Percentiles rank a stretch among this genome's conserved stretches.
phyloP scores from a whole-genome alignment of 2,329 filamentous ascomycete genomes.

The Didymella keratinophila region DNA sequence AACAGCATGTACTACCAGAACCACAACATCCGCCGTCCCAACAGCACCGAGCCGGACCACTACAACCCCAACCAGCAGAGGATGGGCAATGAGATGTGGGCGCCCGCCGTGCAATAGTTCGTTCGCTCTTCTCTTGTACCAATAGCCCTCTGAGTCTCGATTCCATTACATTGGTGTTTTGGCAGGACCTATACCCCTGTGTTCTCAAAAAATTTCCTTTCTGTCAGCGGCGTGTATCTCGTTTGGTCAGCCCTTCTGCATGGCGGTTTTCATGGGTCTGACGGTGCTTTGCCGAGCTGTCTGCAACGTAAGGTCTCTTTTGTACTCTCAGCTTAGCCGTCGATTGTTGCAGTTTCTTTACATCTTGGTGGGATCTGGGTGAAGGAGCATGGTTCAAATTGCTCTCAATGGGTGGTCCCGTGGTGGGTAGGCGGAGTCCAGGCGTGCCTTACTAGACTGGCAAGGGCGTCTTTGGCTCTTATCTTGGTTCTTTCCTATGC shows the following conservation, averaged over 20 bases:
- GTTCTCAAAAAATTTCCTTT: slow-evolving; percentile 48
- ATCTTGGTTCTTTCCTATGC: slow-evolving; percentile 35
- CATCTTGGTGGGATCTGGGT: slow-evolving; percentile 26
- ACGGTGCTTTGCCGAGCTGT: slow-evolving; percentile 24
- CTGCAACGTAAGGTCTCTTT: slow-evolving; percentile 28
- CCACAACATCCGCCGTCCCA: slow-evolving; percentile 73
- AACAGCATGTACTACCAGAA: slow-evolving; percentile 75
- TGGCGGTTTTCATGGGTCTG: slow-evolving; percentile 34
- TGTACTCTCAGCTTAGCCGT: slow-evolving; percentile 34
- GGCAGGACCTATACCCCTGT: slow-evolving; percentile 53
- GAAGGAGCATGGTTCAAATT: slow-evolving; percentile 20
- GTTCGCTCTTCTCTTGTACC: slow-evolving; percentile 39
- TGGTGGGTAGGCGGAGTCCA: slow-evolving; percentile 39
- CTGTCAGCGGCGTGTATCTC: slow-evolving; percentile 41
- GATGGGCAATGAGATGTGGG: slow-evolving; percentile 52
- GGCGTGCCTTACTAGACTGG: slow-evolving; percentile 46
- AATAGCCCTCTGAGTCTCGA: slow-evolving; percentile 40
- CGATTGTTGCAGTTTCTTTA: slow-evolving; percentile 39
- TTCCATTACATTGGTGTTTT: slow-evolving; percentile 49
- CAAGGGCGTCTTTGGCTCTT: slow-evolving; percentile 41
- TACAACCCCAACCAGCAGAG: slow-evolving; percentile 54
- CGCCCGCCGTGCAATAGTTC: slow-evolving; percentile 52
- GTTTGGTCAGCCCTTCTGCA: slow-evolving; percentile 36
- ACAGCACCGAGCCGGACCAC: slow-evolving; percentile 72
- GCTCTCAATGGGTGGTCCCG: slow-evolving; percentile 18